Evolutionary conservation across 1,139 yeast species (phyloP).

Genomic region (Candida albicans): DNA sequence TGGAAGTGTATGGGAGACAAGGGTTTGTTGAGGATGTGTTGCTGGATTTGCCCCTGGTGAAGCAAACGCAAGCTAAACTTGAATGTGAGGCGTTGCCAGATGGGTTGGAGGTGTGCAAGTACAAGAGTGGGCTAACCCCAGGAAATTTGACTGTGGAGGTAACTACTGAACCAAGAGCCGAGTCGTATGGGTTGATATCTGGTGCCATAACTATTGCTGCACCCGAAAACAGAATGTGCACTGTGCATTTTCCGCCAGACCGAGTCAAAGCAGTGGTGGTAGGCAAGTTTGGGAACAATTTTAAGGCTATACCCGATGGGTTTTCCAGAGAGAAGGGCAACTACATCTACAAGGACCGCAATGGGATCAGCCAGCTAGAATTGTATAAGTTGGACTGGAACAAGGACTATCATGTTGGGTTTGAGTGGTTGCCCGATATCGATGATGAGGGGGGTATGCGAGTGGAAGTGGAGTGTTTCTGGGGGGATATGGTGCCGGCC

Average conservation of each 20-base stretch:
- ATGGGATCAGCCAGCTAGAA: slow-evolving; percentile 66
- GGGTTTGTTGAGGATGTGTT: slow-evolving; percentile 45
- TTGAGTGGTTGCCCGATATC: slow-evolving; percentile 78
- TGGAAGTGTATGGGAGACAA: slow-evolving; percentile 54
- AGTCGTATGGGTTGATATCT: slow-evolving; percentile 65
- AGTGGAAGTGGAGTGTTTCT: slow-evolving; percentile 60
- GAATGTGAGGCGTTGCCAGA: slow-evolving; percentile 35
- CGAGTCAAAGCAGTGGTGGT: slow-evolving; percentile 18
- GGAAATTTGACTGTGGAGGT: too few species aligned
- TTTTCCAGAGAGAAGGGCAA: slow-evolving; percentile 54
- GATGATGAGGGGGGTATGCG: slow-evolving; percentile 46
- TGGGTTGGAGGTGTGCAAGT: slow-evolving; percentile 56
- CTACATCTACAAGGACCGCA: slow-evolving; percentile 48
- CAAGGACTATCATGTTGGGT: slow-evolving; percentile 55
- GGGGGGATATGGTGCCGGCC: slow-evolving; percentile 80
- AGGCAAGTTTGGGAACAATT: slow-evolving; percentile 33
- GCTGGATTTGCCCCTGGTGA: slow-evolving; percentile 63
- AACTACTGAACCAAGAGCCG: slow-evolving; percentile 48
- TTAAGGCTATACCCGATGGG: slow-evolving; percentile 45
- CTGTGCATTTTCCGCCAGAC: slow-evolving; percentile 42
- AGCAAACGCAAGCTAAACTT: slow-evolving; percentile 30
- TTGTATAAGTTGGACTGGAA: slow-evolving; percentile 68
- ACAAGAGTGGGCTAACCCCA: slow-evolving; percentile 52
- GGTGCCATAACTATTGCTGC: slow-evolving; percentile 63
- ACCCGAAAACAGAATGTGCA: slow-evolving; percentile 64